Evolutionary conservation across 768 basidiomycete genomes (phyloP).

Genomic region (Termitomyces sp.): DNA sequence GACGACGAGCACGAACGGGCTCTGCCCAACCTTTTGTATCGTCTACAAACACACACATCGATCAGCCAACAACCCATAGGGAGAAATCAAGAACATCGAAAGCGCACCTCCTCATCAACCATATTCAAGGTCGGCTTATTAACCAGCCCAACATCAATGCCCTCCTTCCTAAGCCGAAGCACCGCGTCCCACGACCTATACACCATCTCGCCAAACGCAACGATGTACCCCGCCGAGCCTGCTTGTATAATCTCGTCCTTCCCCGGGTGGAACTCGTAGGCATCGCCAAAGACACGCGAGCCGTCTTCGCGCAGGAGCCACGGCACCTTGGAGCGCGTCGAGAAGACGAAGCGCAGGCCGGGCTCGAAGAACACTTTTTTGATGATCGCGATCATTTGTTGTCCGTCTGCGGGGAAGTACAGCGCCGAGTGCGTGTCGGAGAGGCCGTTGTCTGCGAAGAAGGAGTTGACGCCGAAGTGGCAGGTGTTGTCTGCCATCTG

Average conservation of each 20-base stretch:
- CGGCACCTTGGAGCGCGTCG: slow-evolving; percentile 85
- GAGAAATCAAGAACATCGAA: background rate
- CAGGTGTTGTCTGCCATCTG: slow-evolving; percentile 43
- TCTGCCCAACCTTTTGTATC: slow-evolving; percentile 66
- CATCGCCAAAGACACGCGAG: slow-evolving; percentile 26
- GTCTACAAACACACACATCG: slow-evolving; percentile 25
- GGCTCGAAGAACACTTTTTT: slow-evolving; percentile 77
- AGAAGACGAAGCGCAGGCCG: slow-evolving; percentile 83
- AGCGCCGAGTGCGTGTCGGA: slow-evolving; percentile 72
- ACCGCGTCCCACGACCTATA: slow-evolving; percentile 85
- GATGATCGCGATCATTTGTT: slow-evolving; percentile 77
- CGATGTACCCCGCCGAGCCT: slow-evolving; percentile 76
- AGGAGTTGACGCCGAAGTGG: slow-evolving; percentile 66
- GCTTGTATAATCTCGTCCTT: slow-evolving; percentile 81
- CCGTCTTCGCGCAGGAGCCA: slow-evolving; percentile 79
- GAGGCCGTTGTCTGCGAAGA: slow-evolving; percentile 88
- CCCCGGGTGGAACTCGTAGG: slow-evolving; percentile 77
- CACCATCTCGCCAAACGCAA: slow-evolving; percentile 84
- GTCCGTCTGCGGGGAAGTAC: slow-evolving; percentile 84
- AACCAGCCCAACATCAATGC: slow-evolving; percentile 77
- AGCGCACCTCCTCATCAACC: slow-evolving; percentile 68
- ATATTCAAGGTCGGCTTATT: slow-evolving; percentile 84
- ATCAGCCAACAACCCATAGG: background rate
- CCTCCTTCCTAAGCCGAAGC: slow-evolving; percentile 61
- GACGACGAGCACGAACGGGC: slow-evolving; percentile 77